These are phyloP conservation scores for Strobilomyces echinocephalus DNA, from an alignment of 768 basidiomycete genomes.

Conservation along the genomic window DNA sequence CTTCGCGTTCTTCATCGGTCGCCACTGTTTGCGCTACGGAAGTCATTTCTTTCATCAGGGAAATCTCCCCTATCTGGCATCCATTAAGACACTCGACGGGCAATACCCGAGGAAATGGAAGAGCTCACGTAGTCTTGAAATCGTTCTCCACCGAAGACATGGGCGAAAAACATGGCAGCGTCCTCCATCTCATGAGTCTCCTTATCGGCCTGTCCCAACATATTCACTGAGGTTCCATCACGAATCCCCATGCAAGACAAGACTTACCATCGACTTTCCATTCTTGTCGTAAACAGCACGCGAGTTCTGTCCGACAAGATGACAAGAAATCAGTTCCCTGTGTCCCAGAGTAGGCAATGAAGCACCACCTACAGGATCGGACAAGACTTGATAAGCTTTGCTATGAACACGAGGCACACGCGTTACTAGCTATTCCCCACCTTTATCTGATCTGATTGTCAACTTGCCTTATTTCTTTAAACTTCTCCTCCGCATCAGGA, in stretches of 20 bases:
- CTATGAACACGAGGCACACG: constrained; percentile 36
- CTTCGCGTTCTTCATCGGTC: constrained; percentile 89
- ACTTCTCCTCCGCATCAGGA: constrained; percentile 90
- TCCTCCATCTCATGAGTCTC: constrained; percentile 86
- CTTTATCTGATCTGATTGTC: constrained; percentile 9
- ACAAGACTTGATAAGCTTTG: constrained; percentile 93
- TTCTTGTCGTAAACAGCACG: constrained; percentile 93
- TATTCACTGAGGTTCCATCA: constrained; percentile 3
- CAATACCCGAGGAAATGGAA: neutral
- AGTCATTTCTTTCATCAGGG: constrained; percentile 91
- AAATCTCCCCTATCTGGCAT: constrained; percentile 89
- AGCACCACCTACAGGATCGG: constrained; percentile 60
- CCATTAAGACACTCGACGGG: neutral
- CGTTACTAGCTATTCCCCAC: constrained; percentile 13
- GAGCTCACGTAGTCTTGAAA: constrained; percentile 81
- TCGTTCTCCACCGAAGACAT: constrained; percentile 92
- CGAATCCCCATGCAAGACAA: constrained; percentile 5
- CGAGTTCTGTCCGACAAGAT: constrained; percentile 51
- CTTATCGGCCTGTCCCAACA: constrained; percentile 53
- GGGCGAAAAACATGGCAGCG: constrained; percentile 90
- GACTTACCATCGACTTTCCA: constrained; percentile 78
- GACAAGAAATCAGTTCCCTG: constrained; percentile 5
- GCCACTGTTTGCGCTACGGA: constrained; percentile 81
- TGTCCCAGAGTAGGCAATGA: constrained; percentile 7
- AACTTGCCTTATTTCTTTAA: constrained; percentile 88